phyloP scores from a whole-genome alignment of 2,329 filamentous ascomycete species.

The Cladosporium sp. region DNA sequence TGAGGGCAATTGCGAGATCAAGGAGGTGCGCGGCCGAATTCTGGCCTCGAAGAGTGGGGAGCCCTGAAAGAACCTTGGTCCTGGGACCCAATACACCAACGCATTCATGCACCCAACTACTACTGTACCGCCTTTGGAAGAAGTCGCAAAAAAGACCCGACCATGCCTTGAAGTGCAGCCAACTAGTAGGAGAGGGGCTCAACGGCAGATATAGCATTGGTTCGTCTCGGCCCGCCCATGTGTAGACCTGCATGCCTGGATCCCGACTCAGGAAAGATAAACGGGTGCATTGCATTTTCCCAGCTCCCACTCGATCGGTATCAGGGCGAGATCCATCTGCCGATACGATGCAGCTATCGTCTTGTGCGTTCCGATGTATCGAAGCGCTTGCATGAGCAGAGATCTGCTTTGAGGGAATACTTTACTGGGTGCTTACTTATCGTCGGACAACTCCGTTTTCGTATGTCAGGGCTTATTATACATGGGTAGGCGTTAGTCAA shows the following conservation, averaged over 20 bases:
- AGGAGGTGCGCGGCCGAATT: background rate
- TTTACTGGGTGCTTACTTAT: background rate
- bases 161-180: background rate
- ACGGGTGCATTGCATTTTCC: background rate
- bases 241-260: background rate
- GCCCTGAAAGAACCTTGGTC: background rate
- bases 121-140: background rate
- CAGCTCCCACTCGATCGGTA: background rate
- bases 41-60: background rate
- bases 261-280: background rate
- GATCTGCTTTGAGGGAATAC: background rate
- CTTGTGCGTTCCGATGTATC: background rate
- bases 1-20: background rate
- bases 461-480: background rate
- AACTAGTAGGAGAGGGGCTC: background rate
- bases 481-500: constrained; percentile 1
- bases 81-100: background rate
- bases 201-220: background rate
- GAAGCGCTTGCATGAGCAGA: background rate
- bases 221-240: background rate
- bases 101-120: background rate
- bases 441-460: background rate
- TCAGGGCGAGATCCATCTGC: background rate
- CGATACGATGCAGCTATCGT: background rate
- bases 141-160: background rate